A percentile compares a stretch with the other conserved stretches of the same genome.
Evolutionary conservation across 2,329 filamentous ascomycete genomes (phyloP).

Genomic region (Aspergillus tubingensis): DNA sequence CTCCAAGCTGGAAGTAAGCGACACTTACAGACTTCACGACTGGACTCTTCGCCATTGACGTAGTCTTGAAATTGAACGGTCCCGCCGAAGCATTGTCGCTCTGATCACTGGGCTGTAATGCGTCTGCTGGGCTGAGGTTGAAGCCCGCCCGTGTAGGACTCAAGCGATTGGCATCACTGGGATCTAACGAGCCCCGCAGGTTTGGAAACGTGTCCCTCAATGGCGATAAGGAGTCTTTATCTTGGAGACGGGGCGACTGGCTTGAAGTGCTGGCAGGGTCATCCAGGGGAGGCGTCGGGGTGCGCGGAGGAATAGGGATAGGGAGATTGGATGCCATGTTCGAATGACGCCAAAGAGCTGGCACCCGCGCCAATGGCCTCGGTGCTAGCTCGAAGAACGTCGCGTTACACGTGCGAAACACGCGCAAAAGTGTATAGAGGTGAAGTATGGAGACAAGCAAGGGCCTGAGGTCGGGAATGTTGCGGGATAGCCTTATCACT

Average conservation of each 20-base stretch:
- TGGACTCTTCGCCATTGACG: slow-evolving; percentile 71
- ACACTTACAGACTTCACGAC: slow-evolving; percentile 70
- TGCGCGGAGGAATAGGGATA: slow-evolving; percentile 62
- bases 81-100: slow-evolving; percentile 40
- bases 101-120: slow-evolving; percentile 29
- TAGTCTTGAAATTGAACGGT: slow-evolving; percentile 94
- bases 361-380: slow-evolving; percentile 6
- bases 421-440: not conserved
- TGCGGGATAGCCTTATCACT: slow-evolving; percentile 1
- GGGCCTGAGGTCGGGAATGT: not conserved
- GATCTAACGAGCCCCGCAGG: slow-evolving; percentile 27
- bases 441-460: not conserved
- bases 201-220: slow-evolving; percentile 40
- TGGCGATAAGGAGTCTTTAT: slow-evolving; percentile 53
- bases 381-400: not conserved
- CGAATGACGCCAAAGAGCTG: slow-evolving; percentile 1
- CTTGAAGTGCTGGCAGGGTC: slow-evolving; percentile 36
- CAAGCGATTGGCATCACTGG: slow-evolving; percentile 27
- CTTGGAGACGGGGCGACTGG: slow-evolving; percentile 31
- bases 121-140: slow-evolving; percentile 35
- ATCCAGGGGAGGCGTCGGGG: slow-evolving; percentile 65
- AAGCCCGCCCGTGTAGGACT: slow-evolving; percentile 41
- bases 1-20: not conserved
- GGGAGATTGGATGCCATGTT: slow-evolving; percentile 62
- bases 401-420: not conserved